Percentiles rank a stretch among this genome's conserved stretches.
Conservation (phyloP, 352 stramenopile genomes). For the Phytophthora vignae region DNA sequence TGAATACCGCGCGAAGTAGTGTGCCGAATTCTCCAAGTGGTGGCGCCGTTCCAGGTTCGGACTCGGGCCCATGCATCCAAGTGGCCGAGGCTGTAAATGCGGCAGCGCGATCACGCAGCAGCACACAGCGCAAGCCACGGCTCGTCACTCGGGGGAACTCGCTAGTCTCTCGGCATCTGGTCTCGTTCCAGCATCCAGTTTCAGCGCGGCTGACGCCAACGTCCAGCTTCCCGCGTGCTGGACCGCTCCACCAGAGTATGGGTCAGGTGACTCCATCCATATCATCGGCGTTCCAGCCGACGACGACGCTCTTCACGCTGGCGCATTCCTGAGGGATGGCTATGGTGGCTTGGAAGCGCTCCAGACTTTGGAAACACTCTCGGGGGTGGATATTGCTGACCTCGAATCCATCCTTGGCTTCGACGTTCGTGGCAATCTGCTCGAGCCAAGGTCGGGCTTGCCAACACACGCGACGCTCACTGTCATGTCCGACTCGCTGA, state of each 20-base stretch:
- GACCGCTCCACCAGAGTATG: no score
- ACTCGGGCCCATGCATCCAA: background rate
- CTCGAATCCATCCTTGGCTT: no score
- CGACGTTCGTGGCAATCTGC: no score
- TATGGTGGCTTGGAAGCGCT: no score
- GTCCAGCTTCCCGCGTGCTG: background rate
- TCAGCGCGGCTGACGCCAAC: background rate
- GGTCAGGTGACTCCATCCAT: no score
- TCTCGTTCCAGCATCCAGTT: background rate
- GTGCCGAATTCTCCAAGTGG: background rate
- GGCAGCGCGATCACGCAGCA: background rate
- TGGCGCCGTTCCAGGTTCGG: background rate
- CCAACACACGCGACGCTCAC: no score
- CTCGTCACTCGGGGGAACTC: background rate
- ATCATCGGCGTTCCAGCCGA: background rate
- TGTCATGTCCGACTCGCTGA: no score
- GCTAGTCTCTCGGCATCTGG: background rate
- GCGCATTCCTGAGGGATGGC: no score
- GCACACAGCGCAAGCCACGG: background rate
- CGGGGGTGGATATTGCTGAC: no score
- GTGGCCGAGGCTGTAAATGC: background rate
- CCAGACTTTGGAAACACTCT: no score
- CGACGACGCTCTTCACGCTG: background rate
- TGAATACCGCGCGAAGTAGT: background rate
- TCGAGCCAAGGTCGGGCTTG: no score